Evolutionary conservation across 176 grass and related monocot genomes (phyloP).

Genomic region (Saccharum officinarum): DNA sequence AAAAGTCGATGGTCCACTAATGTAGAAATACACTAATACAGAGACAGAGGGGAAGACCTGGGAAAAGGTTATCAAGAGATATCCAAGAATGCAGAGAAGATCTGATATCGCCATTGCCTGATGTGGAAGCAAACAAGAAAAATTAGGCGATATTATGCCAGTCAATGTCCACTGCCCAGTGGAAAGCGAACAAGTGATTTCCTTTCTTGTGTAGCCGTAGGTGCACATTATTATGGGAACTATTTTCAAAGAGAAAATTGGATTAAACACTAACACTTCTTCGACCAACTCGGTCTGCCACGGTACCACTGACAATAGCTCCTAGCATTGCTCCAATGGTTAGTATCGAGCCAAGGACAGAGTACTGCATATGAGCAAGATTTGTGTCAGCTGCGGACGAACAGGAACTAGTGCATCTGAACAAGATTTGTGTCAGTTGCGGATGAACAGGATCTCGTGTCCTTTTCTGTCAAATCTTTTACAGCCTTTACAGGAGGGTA

Average conservation of each 20-base stretch:
- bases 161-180: background rate
- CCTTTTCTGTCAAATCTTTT: background rate
- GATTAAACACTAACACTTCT: conserved; percentile 55
- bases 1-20: background rate
- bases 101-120: conserved; percentile 85
- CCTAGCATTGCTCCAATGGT: conserved; percentile 93
- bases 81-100: conserved; percentile 75
- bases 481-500: conserved; percentile 4
- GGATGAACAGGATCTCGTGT: background rate
- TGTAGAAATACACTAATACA: background rate
- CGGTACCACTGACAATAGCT: conserved; percentile 60
- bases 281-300: conserved; percentile 63
- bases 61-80: conserved; percentile 63
- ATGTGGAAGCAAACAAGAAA: background rate
- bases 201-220: background rate
- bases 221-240: background rate
- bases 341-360: conserved; percentile 81
- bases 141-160: background rate
- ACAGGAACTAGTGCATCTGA: background rate
- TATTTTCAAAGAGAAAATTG: background rate
- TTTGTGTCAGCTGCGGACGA: background rate
- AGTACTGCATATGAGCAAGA: conserved; percentile 56
- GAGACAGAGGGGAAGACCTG: conserved; percentile 37
- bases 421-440: background rate
- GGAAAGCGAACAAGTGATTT: background rate